phyloP scores from a whole-genome alignment of 2,329 filamentous ascomycete genomes.

The Paracorniculantispora psalliotae region DNA sequence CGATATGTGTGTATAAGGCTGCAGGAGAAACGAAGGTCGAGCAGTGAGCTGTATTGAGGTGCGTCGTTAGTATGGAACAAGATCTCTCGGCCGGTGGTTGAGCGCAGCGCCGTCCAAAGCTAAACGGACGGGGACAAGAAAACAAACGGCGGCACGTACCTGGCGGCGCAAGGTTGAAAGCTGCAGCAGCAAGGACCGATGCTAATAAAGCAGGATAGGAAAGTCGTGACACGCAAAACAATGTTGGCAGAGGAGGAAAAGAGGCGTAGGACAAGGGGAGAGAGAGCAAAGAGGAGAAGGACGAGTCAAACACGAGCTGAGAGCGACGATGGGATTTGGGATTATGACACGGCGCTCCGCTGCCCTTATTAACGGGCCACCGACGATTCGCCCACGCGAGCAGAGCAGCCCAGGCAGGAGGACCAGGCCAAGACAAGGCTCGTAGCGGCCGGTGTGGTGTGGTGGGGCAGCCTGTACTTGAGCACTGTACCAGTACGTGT shows the following conservation, averaged over 20 bases:
- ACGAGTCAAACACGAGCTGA: background rate
- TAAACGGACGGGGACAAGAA: too few relatives aligned
- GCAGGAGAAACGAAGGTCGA: background rate
- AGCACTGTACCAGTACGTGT: background rate
- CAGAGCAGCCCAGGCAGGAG: too few relatives aligned
- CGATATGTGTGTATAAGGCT: background rate
- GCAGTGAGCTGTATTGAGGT: background rate
- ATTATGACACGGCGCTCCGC: background rate
- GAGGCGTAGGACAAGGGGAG: background rate
- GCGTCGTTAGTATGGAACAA: background rate
- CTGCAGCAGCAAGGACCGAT: background rate
- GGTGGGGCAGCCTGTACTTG: background rate
- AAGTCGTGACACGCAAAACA: background rate
- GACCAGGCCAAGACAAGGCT: background rate
- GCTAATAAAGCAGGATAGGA: background rate
- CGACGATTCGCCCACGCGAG: conserved; percentile 1
- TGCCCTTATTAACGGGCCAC: conserved; percentile 8
- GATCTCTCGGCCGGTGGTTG: background rate
- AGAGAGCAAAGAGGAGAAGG: background rate
- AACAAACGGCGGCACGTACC: conserved; percentile 2
- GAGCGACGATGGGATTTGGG: background rate
- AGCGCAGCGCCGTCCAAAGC: background rate
- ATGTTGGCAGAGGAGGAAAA: background rate
- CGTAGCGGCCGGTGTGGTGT: background rate
- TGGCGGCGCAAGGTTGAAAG: background rate